Conservation (phyloP, 169 alveolate genomes). For the Babesia gibsoni region DNA sequence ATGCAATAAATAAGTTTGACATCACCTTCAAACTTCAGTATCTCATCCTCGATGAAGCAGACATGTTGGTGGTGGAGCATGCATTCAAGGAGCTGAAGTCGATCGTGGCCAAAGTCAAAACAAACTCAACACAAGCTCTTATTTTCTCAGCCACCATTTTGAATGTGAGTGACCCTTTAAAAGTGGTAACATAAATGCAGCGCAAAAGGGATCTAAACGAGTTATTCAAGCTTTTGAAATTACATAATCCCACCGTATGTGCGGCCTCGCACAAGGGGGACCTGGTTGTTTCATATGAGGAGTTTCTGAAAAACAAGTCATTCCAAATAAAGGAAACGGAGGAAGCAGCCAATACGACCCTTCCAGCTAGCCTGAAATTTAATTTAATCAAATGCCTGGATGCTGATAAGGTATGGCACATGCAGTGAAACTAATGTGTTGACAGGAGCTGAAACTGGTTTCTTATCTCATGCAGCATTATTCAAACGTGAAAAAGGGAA, state of each 20-base stretch:
- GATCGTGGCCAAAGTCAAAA: constrained; percentile 34
- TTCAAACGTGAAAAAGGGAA: constrained; percentile 14
- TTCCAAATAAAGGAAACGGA: constrained; percentile 17
- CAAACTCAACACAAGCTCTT: constrained; percentile 7
- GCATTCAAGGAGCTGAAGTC: constrained; percentile 41
- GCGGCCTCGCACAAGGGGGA: constrained; percentile 30
- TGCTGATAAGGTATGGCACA: constrained; percentile 24
- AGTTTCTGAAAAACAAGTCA: constrained; percentile 2
- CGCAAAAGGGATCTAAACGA: constrained; percentile 19
- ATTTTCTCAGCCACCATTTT: constrained; percentile 63
- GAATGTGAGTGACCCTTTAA: constrained; percentile 5
- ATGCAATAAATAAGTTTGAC: constrained; percentile 63
- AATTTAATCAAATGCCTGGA: constrained; percentile 41
- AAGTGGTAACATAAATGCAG: not conserved
- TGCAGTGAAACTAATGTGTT: not conserved
- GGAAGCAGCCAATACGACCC: constrained; percentile 20
- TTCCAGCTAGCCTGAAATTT: constrained; percentile 40
- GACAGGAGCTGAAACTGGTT: constrained; percentile 51
- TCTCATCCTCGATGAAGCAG: constrained; percentile 93
- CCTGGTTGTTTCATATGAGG: constrained; percentile 42
- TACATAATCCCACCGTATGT: constrained; percentile 57
- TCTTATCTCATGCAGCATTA: constrained; percentile 49
- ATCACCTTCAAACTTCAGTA: constrained; percentile 70
- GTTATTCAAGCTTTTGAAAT: constrained; percentile 31
- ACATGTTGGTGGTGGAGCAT: constrained; percentile 83